Base-by-base conservation (phyloP, 345 rosid genomes). In the Litchi chinensis region DNA sequence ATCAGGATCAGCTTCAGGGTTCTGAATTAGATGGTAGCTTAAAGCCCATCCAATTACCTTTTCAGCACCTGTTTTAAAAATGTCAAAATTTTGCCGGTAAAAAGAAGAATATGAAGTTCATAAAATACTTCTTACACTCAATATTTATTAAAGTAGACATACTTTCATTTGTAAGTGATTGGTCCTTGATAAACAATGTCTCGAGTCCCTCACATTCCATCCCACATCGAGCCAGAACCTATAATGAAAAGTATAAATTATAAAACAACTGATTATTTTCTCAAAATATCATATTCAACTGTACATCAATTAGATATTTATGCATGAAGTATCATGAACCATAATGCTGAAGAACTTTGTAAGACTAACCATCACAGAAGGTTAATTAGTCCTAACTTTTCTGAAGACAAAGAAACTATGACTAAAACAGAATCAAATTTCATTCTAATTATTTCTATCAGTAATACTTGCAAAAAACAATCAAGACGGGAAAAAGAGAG, bases 1-100 rank as follows among this genome's bases (percentile, higher is more conserved):
- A 71, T 93, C 93, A 69, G 83, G 79, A 77, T 89, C 88, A 56
- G 87, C 84, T 76, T 89, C 91, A 80, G 90, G 87, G 84, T 92
- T 89, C 79, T 87, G 88, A 93, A 88, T 91, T 81, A 91, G 71
- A 87, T 95, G 90, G 83, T 93, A 88, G 85, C 97, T 85, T 73
- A 93, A 70, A 79, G 93, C 98, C 98, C 94, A 95, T 75, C 95
- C 97, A 79, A 92, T 76, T 48, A 95, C 88, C 88, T 91, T 93
- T 82, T 95, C 98, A 67, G 93, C 94, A 85, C 89, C 98, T 93
- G 85, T 62, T 78, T 82, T 70, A 71, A 66, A 80, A 52, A 78
- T 32, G 77, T 28, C 12, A 65, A 32, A 64, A 64, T 21, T 28
- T 71, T 46, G 50, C 22, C n/a, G 65, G 41, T 10, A 79, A 71